These are phyloP conservation scores for Coelastrella sp. DNA, from an alignment of 139 green algal genomes.

Conservation along the genomic window DNA sequence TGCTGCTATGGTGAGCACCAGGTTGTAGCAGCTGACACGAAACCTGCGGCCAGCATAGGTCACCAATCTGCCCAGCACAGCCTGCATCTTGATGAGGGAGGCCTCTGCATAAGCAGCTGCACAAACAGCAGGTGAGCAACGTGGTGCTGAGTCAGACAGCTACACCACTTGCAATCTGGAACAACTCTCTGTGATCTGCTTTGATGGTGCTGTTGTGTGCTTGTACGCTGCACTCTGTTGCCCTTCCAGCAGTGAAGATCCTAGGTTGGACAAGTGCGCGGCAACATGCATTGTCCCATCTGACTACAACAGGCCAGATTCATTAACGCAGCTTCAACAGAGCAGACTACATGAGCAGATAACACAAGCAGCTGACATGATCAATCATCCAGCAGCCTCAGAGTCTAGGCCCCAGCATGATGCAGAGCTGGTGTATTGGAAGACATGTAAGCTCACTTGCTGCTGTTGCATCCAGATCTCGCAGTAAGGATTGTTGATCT, in stretches of 20 bases:
- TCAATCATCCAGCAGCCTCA: not conserved
- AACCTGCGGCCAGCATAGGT: conserved; percentile 20
- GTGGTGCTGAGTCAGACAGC: not conserved
- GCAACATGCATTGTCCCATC: too few species aligned
- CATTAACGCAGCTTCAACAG: too few species aligned
- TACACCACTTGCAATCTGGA: too few species aligned
- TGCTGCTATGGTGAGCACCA: conserved; percentile 16
- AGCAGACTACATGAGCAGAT: too few species aligned
- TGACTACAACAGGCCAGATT: too few species aligned
- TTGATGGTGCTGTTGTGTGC: too few species aligned
- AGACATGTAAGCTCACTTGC: not conserved
- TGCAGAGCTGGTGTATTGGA: too few species aligned
- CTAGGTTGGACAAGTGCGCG: too few species aligned
- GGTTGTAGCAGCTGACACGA: conserved; percentile 19
- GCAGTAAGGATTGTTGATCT: not conserved
- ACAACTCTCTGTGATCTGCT: too few species aligned
- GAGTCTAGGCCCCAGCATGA: too few species aligned
- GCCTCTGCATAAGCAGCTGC: conserved; percentile 4
- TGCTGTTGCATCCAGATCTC: not conserved
- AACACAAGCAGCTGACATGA: not conserved
- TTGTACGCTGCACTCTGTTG: too few species aligned
- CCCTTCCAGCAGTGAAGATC: too few species aligned
- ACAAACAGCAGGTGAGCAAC: not conserved
- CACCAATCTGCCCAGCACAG: not conserved
- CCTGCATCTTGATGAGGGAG: not conserved